Evolutionary conservation across 352 stramenopile species (phyloP), one percentile per base, ranked within the genome.

Genomic region (Phytophthora lateralis): DNA sequence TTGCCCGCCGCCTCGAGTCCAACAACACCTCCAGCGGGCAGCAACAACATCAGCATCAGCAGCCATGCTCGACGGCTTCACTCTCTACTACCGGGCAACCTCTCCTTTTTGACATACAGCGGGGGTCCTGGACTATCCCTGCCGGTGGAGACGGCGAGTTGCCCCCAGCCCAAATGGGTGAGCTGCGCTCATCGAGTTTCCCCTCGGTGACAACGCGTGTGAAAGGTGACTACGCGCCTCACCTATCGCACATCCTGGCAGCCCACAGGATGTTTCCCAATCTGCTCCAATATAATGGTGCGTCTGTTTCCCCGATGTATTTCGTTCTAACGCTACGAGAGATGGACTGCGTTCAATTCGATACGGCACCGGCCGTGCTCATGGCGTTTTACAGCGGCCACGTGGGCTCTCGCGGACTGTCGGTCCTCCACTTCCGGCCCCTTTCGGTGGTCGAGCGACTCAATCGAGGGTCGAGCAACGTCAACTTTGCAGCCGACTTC

Each of bases 251-350:
- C 15, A 41, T 41, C n/a, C 35, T 41, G 12, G 15, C 35, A 41
- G 35, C 35, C 14, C 35, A 41, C n/a, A 41, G 35, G 35, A 20
- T n/a, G n/a, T 41, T 41, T n/a, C 12, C n/a, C 35, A n/a, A n/a
- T 9, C 14, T 41, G 35, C n/a, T 41, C 14, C 35, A 41, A n/a
- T 14, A 14, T 17, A 41, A 41, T 18, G 35, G 35, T 41, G 20
- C 35, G 14, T 41, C 20, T n/a, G 35, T 41, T 41, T 18, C 35
- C 12, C 35, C 35, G 6, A 20, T 41, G 35, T 18, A 3, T 41
- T 41, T 41, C 35, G 35, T 41, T n/a, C 35, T 41, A 41, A 41
- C 35, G n/a, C 35, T 41, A 17, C 35, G 35, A 41, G 35, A 41
- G 35, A 41, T n/a, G 14, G 12, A 41, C 35, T 41, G 35, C 12